A percentile compares a stretch with the other conserved stretches of the same genome.
These are phyloP conservation scores for Fraxinus excelsior DNA, from an alignment of 257 asterid genomes.

Conservation along the genomic window DNA sequence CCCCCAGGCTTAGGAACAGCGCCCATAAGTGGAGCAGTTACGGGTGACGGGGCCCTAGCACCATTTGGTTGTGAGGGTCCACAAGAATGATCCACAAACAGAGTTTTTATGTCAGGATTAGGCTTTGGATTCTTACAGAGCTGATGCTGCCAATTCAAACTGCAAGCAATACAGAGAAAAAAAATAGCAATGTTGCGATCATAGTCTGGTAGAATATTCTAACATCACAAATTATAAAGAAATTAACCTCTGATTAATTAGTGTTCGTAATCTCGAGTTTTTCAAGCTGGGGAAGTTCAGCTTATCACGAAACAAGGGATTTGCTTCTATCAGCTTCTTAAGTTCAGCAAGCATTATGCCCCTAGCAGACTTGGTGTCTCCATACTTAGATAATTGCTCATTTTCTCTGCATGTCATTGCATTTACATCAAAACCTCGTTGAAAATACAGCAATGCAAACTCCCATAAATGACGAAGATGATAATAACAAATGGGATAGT, in stretches of 20 bases:
- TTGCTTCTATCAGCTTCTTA: constrained; percentile 64
- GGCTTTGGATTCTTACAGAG: constrained; percentile 62
- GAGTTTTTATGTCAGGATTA: constrained; percentile 65
- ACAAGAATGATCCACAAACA: constrained; percentile 69
- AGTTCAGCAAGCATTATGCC: constrained; percentile 59
- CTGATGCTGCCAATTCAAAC: constrained; percentile 78
- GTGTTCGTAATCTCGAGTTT: constrained; percentile 60
- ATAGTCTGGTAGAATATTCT: constrained; percentile 7
- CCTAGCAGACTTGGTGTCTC: constrained; percentile 63
- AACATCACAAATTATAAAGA: constrained; percentile 9
- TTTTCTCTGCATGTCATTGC: constrained; percentile 45
- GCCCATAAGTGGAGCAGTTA: constrained; percentile 55
- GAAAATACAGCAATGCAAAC: not conserved
- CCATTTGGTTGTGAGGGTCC: constrained; percentile 65
- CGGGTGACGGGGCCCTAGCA: constrained; percentile 65
- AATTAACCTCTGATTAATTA: constrained; percentile 62
- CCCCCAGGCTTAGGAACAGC: constrained; percentile 51
- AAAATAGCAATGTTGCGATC: not conserved
- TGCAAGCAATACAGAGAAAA: constrained; percentile 27
- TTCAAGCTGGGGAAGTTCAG: constrained; percentile 55
- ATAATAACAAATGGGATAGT: not conserved
- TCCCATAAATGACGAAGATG: not conserved
- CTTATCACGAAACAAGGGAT: constrained; percentile 64
- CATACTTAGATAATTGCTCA: constrained; percentile 59
- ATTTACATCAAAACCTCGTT: constrained; percentile 1